Percentiles rank a stretch among this genome's conserved stretches.
These are phyloP conservation scores for Ganoderma boninense DNA, from an alignment of 1,284 basidiomycete species.

Conservation along the genomic window DNA sequence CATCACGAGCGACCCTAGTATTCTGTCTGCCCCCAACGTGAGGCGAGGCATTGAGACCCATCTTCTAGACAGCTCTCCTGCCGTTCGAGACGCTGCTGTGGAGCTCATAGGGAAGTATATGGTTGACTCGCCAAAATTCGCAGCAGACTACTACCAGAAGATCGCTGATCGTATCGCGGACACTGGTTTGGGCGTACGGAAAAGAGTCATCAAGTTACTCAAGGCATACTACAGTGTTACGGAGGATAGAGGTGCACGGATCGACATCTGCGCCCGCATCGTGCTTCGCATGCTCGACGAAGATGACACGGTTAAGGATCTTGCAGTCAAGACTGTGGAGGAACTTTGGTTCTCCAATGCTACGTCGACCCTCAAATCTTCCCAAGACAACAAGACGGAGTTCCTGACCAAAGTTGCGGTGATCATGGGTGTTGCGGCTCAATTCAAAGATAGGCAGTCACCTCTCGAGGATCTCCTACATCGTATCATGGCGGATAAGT, in stretches of 20 bases:
- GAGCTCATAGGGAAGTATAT: slow-evolving; percentile 97
- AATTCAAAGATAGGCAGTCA: slow-evolving; percentile 84
- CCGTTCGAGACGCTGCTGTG: slow-evolving; percentile 95
- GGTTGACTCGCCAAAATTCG: slow-evolving; percentile 85
- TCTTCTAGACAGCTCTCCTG: slow-evolving; percentile 89
- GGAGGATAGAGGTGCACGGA: slow-evolving; percentile 64
- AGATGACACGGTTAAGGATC: slow-evolving; percentile 92
- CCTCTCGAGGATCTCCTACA: slow-evolving; percentile 87
- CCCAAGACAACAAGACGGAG: slow-evolving; percentile 54
- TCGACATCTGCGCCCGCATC: slow-evolving; percentile 88
- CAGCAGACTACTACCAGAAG: slow-evolving; percentile 85
- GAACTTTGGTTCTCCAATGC: slow-evolving; percentile 83
- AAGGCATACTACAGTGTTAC: slow-evolving; percentile 82
- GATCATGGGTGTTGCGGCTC: slow-evolving; percentile 85
- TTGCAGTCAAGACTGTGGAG: slow-evolving; percentile 88
- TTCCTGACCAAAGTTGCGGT: slow-evolving; percentile 73
- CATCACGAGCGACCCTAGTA: slow-evolving; percentile 85
- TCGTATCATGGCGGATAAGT: slow-evolving; percentile 76
- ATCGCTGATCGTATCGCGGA: slow-evolving; percentile 94
- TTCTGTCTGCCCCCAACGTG: slow-evolving; percentile 77
- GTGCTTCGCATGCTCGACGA: slow-evolving; percentile 89
- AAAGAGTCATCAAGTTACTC: slow-evolving; percentile 94
- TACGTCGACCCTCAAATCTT: slow-evolving; percentile 46
- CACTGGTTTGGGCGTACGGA: slow-evolving; percentile 91
- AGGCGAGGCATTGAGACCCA: slow-evolving; percentile 88